Base-by-base conservation (phyloP, 2,329 filamentous ascomycete species). In the Aschersonia sp. region DNA sequence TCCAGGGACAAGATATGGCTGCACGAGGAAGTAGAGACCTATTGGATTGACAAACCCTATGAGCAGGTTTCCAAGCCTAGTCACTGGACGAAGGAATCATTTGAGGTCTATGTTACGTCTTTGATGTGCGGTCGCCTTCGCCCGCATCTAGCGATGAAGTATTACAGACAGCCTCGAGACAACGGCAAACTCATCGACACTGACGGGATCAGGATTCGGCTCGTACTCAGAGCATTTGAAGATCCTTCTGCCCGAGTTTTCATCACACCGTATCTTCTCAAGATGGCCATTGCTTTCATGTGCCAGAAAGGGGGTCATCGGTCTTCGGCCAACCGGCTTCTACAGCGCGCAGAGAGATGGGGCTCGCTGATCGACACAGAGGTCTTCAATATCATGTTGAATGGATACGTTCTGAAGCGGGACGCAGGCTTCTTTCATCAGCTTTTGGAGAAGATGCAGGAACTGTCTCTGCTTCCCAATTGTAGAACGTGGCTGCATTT, bases 401-500 rank as follows among this genome's bases (percentile, higher is more conserved):
- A 62, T 10, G 61, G 65, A 3, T 63, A 67, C 43, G 65, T 65
- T 7, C 57, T 62, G 45, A 62, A 63, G 38, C 62, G 61, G 38
- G 65, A 75, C 51, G 56, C 58, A 32, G 57, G 51, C 30, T 66
- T 64, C 51, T 76, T 75, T 54, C 56, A 66, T 48, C 52, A 53
- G 3, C 59, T 65, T 1, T 54, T 75, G 12, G 52, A 57, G 12
- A 59, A 63, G 49, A 75, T 77, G 72, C 50, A 60, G 30, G 47
- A 52, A 5, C 59, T 61, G 9, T 65, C 62, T 45, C 62, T 66
- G 43, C 51, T 53, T 31, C 70, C 72, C 4, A 68, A 73, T 45
- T 56, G 68, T 3, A 57, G 59, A 12, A 75, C 73, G 0, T 77
- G 73, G 73, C 53, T 69, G 3, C 60, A 70, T 4, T 72, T 75